Base-by-base conservation (phyloP, 192 early-diverging fungal species). In the Anaeromyces robustus region DNA sequence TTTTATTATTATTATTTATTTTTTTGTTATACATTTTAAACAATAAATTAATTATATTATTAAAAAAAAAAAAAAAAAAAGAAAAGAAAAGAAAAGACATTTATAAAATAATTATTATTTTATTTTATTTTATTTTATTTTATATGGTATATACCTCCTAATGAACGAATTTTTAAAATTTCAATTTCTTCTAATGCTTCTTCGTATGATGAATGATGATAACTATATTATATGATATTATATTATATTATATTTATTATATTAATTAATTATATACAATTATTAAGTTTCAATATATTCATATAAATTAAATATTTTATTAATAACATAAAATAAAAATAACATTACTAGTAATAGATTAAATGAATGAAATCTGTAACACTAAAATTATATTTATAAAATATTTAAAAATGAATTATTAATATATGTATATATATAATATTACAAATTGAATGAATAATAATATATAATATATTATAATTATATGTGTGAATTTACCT, bases 331-430 rank as follows among this genome's bases (percentile, higher is more conserved):
- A n/a, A n/a, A n/a, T n/a, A n/a, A n/a, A n/a, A n/a, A n/a, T n/a
- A n/a, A n/a, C n/a, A n/a, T n/a, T 52, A 52, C 43, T 52, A 96
- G 86, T 95, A 95, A 83, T 94, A 90, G 30, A 98, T 95, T 82
- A 98, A 85, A 84, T 96, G 93, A 68, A 98, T 94, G 84, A 98
- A 94, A 84, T 98, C 97, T 1, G 96, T 94, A 14, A 96, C 96
- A 86, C 43, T 52, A 16, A 41, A 16, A 41, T 41, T 34, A 34
- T 34, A 34, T 34, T 81, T n/a, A 16, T 18, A 77, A 29, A 59
- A 18, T 16, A 32, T 26, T 22, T 29, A 26, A 81, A 82, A 83
- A 22, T 39, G 82, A 28, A 83, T 79, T 26, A 30, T n/a, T 83
- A n/a, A 26, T 16, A 30, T 59, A 30, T 77, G 37, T 79, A 85